Conservation (phyloP, 352 stramenopile species). For the Phytopythium litorale region DNA sequence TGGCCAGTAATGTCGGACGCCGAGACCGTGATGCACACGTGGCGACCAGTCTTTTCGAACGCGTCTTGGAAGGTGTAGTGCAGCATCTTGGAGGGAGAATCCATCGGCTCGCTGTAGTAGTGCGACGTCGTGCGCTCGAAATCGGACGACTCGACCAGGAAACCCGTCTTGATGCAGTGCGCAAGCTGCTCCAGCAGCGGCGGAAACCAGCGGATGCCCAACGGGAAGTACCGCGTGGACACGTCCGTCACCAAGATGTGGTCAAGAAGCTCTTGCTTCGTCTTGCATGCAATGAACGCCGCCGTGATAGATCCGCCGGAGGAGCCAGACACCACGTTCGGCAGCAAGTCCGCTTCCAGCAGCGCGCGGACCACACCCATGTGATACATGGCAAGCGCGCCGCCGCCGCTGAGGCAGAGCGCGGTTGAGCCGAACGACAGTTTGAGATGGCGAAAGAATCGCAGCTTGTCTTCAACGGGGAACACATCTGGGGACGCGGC, state of each 20-base stretch:
- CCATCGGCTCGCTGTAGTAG: slow-evolving; percentile 84
- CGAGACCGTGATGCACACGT: slow-evolving; percentile 94
- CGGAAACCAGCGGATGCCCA: slow-evolving; percentile 75
- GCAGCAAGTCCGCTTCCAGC: slow-evolving; percentile 81
- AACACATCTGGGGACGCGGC: slow-evolving; percentile 25
- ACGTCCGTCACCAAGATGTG: slow-evolving; percentile 50
- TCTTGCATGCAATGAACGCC: slow-evolving; percentile 82
- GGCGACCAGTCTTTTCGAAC: slow-evolving; percentile 88
- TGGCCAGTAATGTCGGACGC: slow-evolving; percentile 86
- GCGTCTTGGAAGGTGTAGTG: slow-evolving; percentile 93
- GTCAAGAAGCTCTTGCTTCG: slow-evolving; percentile 71
- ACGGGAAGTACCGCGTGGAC: slow-evolving; percentile 46
- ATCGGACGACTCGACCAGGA: slow-evolving; percentile 82
- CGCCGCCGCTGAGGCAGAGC: slow-evolving; percentile 90
- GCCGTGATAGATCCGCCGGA: slow-evolving; percentile 91
- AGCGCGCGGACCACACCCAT: slow-evolving; percentile 90
- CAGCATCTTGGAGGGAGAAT: slow-evolving; percentile 39
- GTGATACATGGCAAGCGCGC: slow-evolving; percentile 94
- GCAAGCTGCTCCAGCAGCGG: slow-evolving; percentile 78
- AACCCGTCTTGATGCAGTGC: slow-evolving; percentile 86
- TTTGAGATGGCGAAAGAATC: slow-evolving; percentile 57
- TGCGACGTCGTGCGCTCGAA: slow-evolving; percentile 89
- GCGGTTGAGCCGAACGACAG: slow-evolving; percentile 89
- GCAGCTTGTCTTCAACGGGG: slow-evolving; percentile 33
- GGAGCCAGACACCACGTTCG: slow-evolving; percentile 92